These are phyloP conservation scores for Lomentospora prolificans DNA, from an alignment of 2,329 filamentous ascomycete species.

Conservation along the genomic window DNA sequence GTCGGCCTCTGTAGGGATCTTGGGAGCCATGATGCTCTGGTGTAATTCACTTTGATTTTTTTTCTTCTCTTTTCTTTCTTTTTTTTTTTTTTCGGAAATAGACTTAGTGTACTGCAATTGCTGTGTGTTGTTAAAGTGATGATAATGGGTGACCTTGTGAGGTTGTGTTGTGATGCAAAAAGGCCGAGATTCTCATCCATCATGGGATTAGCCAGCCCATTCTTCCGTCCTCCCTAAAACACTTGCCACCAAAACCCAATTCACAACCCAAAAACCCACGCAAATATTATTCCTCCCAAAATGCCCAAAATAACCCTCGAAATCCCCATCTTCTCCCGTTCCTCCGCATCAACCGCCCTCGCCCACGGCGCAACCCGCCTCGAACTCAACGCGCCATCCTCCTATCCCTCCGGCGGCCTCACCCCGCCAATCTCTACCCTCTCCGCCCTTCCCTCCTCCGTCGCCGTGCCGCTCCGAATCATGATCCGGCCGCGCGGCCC, in stretches of 20 bases:
- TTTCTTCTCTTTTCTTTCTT: neutral
- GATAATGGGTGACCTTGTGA: too few species aligned
- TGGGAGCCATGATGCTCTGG: constrained; percentile 17
- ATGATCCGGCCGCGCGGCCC: constrained; percentile 43
- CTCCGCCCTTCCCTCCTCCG: constrained; percentile 15
- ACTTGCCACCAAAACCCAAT: neutral
- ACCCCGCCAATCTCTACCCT: constrained; percentile 37
- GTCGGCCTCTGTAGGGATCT: constrained; percentile 40
- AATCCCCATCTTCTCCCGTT: constrained; percentile 41
- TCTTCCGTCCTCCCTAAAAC: too few species aligned
- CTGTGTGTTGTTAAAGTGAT: too few species aligned
- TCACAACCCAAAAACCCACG: neutral
- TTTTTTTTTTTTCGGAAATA: constrained; percentile 3
- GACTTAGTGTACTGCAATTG: too few species aligned
- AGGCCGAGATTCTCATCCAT: too few species aligned
- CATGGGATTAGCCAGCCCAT: too few species aligned
- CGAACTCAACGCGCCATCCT: constrained; percentile 42
- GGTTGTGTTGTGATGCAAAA: too few species aligned
- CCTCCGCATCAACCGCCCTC: constrained; percentile 27
- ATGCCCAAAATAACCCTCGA: constrained; percentile 26
- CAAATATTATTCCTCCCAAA: neutral
- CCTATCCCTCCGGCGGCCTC: constrained; percentile 40
- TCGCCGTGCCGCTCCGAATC: constrained; percentile 33
- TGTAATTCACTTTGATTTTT: neutral
- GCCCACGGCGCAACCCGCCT: constrained; percentile 36